Evolutionary conservation across 2,329 filamentous ascomycete species (phyloP).

Genomic region (Fusarium tupiense): DNA sequence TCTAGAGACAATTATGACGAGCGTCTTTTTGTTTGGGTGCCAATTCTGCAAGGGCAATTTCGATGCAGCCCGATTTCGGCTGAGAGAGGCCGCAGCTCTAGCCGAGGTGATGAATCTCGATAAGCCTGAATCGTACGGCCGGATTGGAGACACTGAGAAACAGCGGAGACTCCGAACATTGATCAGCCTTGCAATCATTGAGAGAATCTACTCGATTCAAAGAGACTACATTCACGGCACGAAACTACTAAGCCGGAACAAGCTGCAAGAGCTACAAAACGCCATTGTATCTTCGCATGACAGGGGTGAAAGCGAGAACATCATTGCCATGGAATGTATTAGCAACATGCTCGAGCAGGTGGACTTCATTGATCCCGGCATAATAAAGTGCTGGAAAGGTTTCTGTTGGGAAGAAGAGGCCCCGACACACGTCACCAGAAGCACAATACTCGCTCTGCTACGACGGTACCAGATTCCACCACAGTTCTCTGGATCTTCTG

Average conservation of each 20-base stretch:
- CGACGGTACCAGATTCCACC: not conserved
- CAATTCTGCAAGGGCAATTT: not conserved
- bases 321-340: not conserved
- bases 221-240: not conserved
- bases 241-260: not conserved
- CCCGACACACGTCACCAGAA: not conserved
- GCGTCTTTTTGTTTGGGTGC: not conserved
- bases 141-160: not conserved
- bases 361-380: not conserved
- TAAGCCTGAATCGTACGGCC: not conserved
- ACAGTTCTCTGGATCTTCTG: not conserved
- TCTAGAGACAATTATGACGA: not conserved
- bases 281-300: not conserved
- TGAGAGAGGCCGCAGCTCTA: not conserved
- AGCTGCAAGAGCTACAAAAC: not conserved
- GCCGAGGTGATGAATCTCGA: not conserved
- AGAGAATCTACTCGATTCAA: not conserved
- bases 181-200: not conserved
- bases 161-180: not conserved
- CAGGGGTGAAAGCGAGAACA: not conserved
- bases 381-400: not conserved
- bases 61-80: not conserved
- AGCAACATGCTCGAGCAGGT: not conserved
- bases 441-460: not conserved
- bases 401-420: not conserved